Conservation (phyloP, 129 eudicot species). For the Oenanthe sinensis region DNA sequence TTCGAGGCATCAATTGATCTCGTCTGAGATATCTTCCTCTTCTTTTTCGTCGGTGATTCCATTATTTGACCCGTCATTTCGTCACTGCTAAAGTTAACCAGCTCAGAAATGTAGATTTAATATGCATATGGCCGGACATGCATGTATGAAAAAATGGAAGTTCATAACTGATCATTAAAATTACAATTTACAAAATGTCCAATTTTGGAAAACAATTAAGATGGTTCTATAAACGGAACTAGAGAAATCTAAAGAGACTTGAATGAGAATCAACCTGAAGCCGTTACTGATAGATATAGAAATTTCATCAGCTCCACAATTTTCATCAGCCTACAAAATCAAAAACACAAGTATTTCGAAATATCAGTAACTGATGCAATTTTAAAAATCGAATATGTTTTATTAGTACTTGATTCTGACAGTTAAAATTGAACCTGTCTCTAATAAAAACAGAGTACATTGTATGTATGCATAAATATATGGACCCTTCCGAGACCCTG, state of each 20-base stretch:
- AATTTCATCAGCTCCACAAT: slow-evolving; percentile 41
- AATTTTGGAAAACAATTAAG: not conserved
- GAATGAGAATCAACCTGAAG: slow-evolving; percentile 47
- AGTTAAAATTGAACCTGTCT: no score
- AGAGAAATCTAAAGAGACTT: not conserved
- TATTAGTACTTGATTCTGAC: no score
- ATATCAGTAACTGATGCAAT: not conserved
- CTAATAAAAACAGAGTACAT: no score
- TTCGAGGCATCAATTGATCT: slow-evolving; percentile 17
- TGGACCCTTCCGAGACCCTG: no score
- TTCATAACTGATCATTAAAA: not conserved
- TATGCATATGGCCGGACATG: not conserved
- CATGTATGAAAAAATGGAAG: slow-evolving; percentile 17
- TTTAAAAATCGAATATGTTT: not conserved
- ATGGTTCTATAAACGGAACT: not conserved
- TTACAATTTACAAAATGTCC: not conserved
- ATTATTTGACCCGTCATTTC: slow-evolving; percentile 32
- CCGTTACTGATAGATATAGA: slow-evolving; percentile 28
- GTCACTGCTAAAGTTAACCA: slow-evolving; percentile 22
- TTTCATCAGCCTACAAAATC: slow-evolving; percentile 33
- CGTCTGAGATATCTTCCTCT: slow-evolving; percentile 17
- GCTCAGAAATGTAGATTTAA: slow-evolving; percentile 1
- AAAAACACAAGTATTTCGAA: slow-evolving; percentile 4
- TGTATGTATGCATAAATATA: no score
- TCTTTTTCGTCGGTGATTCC: slow-evolving; percentile 20